Evolutionary conservation across 2,329 filamentous ascomycete species (phyloP).

Genomic region (Scorias spongiosa): DNA sequence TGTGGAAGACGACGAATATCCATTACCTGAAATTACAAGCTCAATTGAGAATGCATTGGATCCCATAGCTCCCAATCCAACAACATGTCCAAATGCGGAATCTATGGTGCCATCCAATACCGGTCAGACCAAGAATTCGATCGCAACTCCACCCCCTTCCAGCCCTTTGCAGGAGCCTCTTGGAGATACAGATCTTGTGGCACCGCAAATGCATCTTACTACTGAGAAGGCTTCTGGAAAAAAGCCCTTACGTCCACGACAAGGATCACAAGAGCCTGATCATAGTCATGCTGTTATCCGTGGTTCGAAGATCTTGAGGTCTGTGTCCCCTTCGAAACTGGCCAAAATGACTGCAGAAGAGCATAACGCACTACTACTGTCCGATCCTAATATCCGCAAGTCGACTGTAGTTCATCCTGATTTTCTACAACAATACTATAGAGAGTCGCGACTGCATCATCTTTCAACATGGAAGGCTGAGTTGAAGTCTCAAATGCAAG

Average conservation of each 20-base stretch:
- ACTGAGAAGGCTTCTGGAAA: background rate
- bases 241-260: constrained; percentile 7
- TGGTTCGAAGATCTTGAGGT: constrained; percentile 14
- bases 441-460: constrained; percentile 87
- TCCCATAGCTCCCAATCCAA: constrained; percentile 1
- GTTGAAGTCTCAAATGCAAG: constrained; percentile 76
- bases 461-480: constrained; percentile 94
- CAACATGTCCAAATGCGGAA: background rate
- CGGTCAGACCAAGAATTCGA: background rate
- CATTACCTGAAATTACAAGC: constrained; percentile 17
- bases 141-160: constrained; percentile 11
- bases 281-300: constrained; percentile 18
- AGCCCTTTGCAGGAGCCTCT: constrained; percentile 3
- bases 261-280: constrained; percentile 20
- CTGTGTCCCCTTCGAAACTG: constrained; percentile 19
- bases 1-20: constrained; percentile 17
- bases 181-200: background rate
- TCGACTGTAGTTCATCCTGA: constrained; percentile 85
- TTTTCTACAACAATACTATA: constrained; percentile 88
- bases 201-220: background rate
- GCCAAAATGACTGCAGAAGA: constrained; percentile 66
- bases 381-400: constrained; percentile 72
- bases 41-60: constrained; percentile 19
- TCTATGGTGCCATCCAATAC: background rate
- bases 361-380: constrained; percentile 72